phyloP scores from a whole-genome alignment of 169 alveolate species.

The Cryptosporidium sp. region DNA sequence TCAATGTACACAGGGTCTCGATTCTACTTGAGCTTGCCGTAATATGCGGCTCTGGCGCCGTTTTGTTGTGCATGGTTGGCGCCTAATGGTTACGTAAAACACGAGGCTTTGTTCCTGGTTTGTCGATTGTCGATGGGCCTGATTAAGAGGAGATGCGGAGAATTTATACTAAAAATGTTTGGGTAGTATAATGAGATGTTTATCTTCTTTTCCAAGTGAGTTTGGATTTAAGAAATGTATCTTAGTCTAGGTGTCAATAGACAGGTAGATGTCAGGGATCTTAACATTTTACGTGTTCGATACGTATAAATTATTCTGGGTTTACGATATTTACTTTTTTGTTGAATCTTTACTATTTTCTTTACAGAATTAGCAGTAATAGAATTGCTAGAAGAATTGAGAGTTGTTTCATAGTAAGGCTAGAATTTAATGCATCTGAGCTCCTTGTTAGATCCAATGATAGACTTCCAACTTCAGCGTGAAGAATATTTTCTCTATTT shows the following conservation, averaged over 20 bases:
- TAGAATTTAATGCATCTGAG: background rate
- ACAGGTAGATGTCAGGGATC: background rate
- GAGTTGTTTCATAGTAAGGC: background rate
- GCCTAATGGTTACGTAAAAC: background rate
- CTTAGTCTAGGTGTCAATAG: slow-evolving; percentile 3
- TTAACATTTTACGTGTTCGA: slow-evolving; percentile 10
- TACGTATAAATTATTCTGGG: background rate
- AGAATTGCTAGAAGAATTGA: background rate
- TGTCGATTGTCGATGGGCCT: background rate
- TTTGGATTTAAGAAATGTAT: background rate
- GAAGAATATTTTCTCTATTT: slow-evolving; percentile 24
- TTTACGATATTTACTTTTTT: background rate
- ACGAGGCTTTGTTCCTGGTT: slow-evolving; percentile 2
- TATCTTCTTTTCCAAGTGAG: background rate
- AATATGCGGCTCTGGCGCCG: background rate
- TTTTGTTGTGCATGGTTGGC: background rate
- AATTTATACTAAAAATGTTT: background rate
- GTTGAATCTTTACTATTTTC: background rate
- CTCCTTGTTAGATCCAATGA: slow-evolving; percentile 16
- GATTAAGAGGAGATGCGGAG: background rate
- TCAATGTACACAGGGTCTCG: slow-evolving; percentile 8
- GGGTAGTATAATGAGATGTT: background rate
- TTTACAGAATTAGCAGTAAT: background rate
- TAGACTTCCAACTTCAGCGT: slow-evolving; percentile 33
- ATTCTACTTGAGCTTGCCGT: background rate